A percentile compares a stretch with the other conserved stretches of the same genome.
These are phyloP conservation scores for Poa annua DNA, from an alignment of 176 grass and related monocot genomes.

Conservation along the genomic window DNA sequence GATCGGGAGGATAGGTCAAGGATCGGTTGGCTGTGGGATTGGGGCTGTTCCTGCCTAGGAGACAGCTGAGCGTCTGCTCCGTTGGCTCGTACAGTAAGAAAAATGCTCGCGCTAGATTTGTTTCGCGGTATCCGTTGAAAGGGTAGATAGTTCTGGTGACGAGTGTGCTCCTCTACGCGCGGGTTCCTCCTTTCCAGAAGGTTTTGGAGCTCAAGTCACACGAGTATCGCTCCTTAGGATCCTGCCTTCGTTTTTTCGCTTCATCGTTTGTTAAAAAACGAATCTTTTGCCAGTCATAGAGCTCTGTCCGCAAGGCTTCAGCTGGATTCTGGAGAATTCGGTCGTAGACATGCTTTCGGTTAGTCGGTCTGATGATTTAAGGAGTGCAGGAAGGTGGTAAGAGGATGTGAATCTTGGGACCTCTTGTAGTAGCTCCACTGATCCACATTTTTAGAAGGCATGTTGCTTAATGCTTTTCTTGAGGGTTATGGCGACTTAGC, in stretches of 20 bases:
- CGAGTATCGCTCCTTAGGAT: neutral
- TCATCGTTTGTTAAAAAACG: neutral
- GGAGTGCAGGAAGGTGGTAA: neutral
- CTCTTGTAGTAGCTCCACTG: neutral
- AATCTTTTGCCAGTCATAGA: neutral
- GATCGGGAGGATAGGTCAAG: constrained; percentile 17
- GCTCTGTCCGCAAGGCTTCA: neutral
- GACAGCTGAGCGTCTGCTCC: constrained; percentile 15
- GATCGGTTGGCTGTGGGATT: constrained; percentile 27
- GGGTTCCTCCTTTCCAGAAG: neutral
- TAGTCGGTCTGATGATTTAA: neutral
- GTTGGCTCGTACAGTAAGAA: constrained; percentile 25
- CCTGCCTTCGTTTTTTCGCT: neutral
- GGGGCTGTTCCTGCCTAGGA: neutral
- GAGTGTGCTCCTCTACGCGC: constrained; percentile 14
- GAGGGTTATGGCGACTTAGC: neutral
- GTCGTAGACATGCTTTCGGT: constrained; percentile 1
- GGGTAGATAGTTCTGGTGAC: constrained; percentile 1
- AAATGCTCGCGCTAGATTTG: constrained; percentile 40
- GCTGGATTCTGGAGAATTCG: constrained; percentile 26
- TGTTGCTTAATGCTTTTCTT: neutral
- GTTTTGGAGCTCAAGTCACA: constrained; percentile 9
- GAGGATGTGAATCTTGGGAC: neutral
- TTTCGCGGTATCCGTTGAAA: neutral
- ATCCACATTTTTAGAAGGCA: neutral